Conservation (phyloP, 2,329 filamentous ascomycete genomes). For the Diaporthe citrichinensis region DNA sequence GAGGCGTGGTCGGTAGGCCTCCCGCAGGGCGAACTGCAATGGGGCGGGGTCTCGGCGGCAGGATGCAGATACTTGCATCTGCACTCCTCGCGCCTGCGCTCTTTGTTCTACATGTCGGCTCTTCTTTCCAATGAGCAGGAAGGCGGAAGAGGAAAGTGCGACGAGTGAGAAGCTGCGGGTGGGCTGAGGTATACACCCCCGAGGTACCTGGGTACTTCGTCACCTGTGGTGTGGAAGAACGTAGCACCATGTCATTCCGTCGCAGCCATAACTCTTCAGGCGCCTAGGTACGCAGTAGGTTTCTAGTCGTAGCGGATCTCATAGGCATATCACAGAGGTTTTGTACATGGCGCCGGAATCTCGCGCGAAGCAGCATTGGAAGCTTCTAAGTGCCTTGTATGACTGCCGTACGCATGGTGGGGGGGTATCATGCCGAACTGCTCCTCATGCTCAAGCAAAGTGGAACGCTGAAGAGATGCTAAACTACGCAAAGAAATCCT, state of each 20-base stretch:
- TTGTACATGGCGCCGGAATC: too few relatives aligned
- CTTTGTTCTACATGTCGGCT: not conserved
- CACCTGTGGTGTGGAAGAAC: not conserved
- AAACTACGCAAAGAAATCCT: slow-evolving; percentile 69
- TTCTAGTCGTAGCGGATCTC: not conserved
- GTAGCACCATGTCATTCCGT: not conserved
- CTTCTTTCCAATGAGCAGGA: not conserved
- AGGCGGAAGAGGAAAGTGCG: too few relatives aligned
- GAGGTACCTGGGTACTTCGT: not conserved
- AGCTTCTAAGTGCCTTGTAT: not conserved
- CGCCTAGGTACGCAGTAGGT: not conserved
- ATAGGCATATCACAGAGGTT: not conserved
- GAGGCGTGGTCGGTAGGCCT: slow-evolving; percentile 15
- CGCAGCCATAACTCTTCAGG: not conserved
- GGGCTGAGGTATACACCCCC: not conserved
- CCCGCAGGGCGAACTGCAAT: not conserved
- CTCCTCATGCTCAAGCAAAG: not conserved
- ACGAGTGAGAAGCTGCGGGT: not conserved
- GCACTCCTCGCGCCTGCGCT: not conserved
- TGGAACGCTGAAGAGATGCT: slow-evolving; percentile 35
- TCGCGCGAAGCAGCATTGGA: too few relatives aligned
- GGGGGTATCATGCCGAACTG: slow-evolving; percentile 23
- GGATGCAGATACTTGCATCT: not conserved
- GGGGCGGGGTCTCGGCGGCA: slow-evolving; percentile 10
- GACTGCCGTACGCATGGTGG: not conserved